Percentiles rank a stretch among this genome's conserved stretches.
These are phyloP conservation scores for Spatholobus suberectus DNA, from an alignment of 306 rosid genomes.

Conservation along the genomic window DNA sequence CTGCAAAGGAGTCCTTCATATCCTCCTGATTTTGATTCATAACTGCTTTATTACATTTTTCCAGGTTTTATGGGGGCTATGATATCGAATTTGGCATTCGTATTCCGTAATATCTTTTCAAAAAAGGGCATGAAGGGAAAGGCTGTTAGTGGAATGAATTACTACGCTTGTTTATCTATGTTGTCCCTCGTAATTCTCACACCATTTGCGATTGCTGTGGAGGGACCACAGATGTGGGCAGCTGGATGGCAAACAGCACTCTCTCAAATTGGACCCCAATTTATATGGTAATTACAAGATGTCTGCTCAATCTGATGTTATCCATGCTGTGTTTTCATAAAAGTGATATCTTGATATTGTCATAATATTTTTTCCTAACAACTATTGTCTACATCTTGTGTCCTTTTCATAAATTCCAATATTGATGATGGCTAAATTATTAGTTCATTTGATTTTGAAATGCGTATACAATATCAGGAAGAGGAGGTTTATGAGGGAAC, in stretches of 20 bases:
- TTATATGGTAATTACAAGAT: conserved; percentile 65
- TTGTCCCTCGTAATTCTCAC: conserved; percentile 76
- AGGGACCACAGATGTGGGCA: conserved; percentile 93
- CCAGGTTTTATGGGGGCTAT: conserved; percentile 99
- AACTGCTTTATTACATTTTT: not conserved
- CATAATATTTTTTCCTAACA: not conserved
- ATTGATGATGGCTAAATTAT: conserved; percentile 9
- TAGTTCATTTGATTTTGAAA: not conserved
- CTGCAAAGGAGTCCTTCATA: not conserved
- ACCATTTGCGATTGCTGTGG: conserved; percentile 87
- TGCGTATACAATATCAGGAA: not conserved
- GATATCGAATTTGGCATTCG: conserved; percentile 95
- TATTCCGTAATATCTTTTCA: conserved; percentile 85
- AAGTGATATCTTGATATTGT: not conserved
- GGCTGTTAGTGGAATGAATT: conserved; percentile 95
- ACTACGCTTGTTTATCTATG: conserved; percentile 90
- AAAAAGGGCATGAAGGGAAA: conserved; percentile 94
- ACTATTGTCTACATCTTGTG: not conserved
- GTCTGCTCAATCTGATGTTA: not conserved
- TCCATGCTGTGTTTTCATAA: not conserved
- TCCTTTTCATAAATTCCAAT: conserved; percentile 13
- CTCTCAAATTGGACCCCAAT: conserved; percentile 81
- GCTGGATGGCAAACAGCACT: conserved; percentile 77
- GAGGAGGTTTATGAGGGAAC: not conserved
- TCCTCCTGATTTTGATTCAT: conserved; percentile 26